phyloP scores from a whole-genome alignment of 176 grass and related monocot genomes.

The bread wheat (Triticum aestivum) region IWGSC_CS_RefSeq_v2.1 NC_057801.1:725628120-725628619 shows the following conservation, averaged over 20 bases:
- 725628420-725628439: constrained; percentile 28
- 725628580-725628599: constrained; percentile 36
- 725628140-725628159: neutral
- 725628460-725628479: constrained; percentile 2
- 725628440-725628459: neutral
- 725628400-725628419: neutral
- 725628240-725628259: neutral
- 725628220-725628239: neutral
- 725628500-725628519: too few species aligned
- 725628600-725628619: constrained; percentile 30
- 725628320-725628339: neutral
- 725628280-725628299: neutral
- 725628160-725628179: neutral
- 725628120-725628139: neutral
- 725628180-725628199: neutral
- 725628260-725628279: neutral
- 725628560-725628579: constrained; percentile 18
- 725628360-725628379: neutral
- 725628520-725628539: neutral
- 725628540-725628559: neutral
- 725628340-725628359: neutral
- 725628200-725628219: neutral
- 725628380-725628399: neutral
- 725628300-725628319: neutral
- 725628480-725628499: neutral